Conservation (phyloP, 305 asterid species). For the Ajuga reptans region DNA sequence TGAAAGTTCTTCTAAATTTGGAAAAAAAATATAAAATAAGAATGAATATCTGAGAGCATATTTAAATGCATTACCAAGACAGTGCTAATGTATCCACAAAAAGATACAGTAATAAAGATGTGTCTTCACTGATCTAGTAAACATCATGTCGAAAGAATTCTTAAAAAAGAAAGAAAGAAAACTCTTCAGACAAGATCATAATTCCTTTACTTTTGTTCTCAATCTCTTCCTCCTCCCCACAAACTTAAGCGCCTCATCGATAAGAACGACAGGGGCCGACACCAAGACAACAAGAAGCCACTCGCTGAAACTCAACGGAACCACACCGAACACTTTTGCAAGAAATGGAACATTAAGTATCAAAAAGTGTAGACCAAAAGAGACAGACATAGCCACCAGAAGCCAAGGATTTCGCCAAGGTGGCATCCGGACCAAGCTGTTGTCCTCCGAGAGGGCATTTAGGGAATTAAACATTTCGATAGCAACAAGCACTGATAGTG, state of each 20-base stretch:
- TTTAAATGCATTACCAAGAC: neutral
- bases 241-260: constrained; percentile 71
- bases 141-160: neutral
- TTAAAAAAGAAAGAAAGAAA: neutral
- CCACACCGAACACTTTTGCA: constrained; percentile 65
- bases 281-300: constrained; percentile 67
- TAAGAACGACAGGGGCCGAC: constrained; percentile 66
- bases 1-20: too few relatives aligned
- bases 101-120: neutral
- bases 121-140: neutral
- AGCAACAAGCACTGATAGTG: constrained; percentile 80
- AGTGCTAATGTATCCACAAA: neutral
- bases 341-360: constrained; percentile 71
- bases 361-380: constrained; percentile 62
- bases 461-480: constrained; percentile 88
- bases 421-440: constrained; percentile 76
- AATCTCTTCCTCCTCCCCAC: constrained; percentile 56
- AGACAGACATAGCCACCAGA: constrained; percentile 67
- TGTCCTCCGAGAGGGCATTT: constrained; percentile 86
- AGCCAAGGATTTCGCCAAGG: constrained; percentile 96
- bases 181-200: constrained; percentile 18
- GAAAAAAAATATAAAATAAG: too few relatives aligned
- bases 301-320: constrained; percentile 59
- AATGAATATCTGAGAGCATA: neutral
- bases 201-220: constrained; percentile 42